A percentile compares a stretch with the other conserved stretches of the same genome.
Conservation (phyloP, 2,329 filamentous ascomycete genomes). For the Myriosclerotinia duriaeana region DNA sequence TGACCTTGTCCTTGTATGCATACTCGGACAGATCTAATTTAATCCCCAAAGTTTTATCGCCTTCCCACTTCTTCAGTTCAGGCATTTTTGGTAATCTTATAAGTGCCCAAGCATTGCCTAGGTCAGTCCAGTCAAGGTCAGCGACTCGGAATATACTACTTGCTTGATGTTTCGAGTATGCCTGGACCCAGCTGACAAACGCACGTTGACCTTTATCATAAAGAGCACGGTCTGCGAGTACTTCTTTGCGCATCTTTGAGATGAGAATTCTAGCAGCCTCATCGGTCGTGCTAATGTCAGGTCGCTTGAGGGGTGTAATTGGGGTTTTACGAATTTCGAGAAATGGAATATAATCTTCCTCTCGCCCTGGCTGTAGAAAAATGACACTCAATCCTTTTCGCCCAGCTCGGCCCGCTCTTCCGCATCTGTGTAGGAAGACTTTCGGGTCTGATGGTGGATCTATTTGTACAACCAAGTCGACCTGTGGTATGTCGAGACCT, state of each 20-base stretch:
- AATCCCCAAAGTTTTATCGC: constrained; percentile 62
- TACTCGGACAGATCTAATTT: constrained; percentile 67
- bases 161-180: constrained; percentile 88
- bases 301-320: constrained; percentile 61
- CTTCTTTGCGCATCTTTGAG: constrained; percentile 59
- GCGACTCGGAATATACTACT: constrained; percentile 82
- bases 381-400: constrained; percentile 81
- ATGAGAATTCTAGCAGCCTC: constrained; percentile 60
- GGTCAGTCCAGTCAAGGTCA: constrained; percentile 81
- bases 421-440: constrained; percentile 90
- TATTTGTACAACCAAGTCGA: constrained; percentile 87
- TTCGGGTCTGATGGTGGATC: constrained; percentile 87
- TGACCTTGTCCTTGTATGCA: constrained; percentile 68
- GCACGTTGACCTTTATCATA: constrained; percentile 88
- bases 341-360: constrained; percentile 89
- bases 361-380: constrained; percentile 78
- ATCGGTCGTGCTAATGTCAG: constrained; percentile 56
- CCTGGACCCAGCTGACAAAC: constrained; percentile 90
- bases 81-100: constrained; percentile 91
- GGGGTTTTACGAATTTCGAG: constrained; percentile 85
- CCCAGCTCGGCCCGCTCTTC: constrained; percentile 85
- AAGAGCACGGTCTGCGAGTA: constrained; percentile 51
- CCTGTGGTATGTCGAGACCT: constrained; percentile 86
- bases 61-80: constrained; percentile 72
- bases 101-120: constrained; percentile 82